A percentile compares a stretch with the other conserved stretches of the same genome.
These are phyloP conservation scores for Paraphoma sp. DNA, from an alignment of 2,329 filamentous ascomycete species.

Conservation along the genomic window DNA sequence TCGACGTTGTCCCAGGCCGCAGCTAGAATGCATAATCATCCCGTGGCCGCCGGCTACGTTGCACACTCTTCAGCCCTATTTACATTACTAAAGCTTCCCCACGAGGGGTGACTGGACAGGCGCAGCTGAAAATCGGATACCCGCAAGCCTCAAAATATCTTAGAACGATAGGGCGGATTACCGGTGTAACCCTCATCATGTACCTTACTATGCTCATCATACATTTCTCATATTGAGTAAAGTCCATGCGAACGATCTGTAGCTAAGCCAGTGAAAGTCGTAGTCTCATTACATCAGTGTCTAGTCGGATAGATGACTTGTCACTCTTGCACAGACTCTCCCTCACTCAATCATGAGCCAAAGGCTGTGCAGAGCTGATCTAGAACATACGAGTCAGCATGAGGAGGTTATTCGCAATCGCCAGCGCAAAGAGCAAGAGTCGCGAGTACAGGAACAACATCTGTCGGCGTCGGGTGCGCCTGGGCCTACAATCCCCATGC, in stretches of 20 bases:
- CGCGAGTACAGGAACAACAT: too few species aligned
- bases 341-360: not conserved
- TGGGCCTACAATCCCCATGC: not conserved
- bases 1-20: not conserved
- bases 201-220: not conserved
- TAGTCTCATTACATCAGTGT: not conserved
- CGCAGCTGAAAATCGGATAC: slow-evolving; percentile 1
- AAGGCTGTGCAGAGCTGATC: not conserved
- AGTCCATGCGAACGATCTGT: not conserved
- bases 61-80: slow-evolving; percentile 5
- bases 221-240: not conserved
- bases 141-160: not conserved
- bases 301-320: not conserved
- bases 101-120: not conserved
- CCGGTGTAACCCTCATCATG: not conserved
- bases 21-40: not conserved
- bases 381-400: not conserved
- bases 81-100: not conserved
- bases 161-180: not conserved
- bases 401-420: not conserved
- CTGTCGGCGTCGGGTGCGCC: not conserved
- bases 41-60: not conserved
- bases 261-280: not conserved
- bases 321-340: not conserved
- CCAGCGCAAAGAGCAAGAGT: not conserved